Evolutionary conservation across 208 protist genomes (phyloP).

Genomic region (Naegleria lovaniensis): DNA sequence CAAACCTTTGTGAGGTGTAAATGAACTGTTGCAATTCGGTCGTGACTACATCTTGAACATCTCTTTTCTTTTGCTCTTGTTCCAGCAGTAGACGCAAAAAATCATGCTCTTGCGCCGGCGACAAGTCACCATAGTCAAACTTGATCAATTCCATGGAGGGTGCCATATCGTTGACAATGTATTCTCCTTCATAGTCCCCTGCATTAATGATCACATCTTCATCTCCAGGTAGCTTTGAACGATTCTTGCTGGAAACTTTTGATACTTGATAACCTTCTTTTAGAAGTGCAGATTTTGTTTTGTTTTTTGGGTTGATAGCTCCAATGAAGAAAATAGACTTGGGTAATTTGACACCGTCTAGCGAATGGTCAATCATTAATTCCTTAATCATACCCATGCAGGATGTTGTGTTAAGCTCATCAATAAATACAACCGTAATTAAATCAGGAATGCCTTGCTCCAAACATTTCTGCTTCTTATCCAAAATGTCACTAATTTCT

Average conservation of each 20-base stretch:
- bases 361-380: constrained; percentile 39
- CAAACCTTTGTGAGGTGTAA: background rate
- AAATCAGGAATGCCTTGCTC: constrained; percentile 18
- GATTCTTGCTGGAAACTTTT: background rate
- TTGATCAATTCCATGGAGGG: constrained; percentile 34
- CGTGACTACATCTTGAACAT: background rate
- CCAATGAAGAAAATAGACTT: constrained; percentile 46
- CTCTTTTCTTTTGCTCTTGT: background rate
- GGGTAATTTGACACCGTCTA: constrained; percentile 44
- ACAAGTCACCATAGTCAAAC: constrained; percentile 39
- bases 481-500: constrained; percentile 18
- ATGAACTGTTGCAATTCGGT: background rate
- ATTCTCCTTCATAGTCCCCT: background rate
- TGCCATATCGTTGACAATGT: constrained; percentile 34
- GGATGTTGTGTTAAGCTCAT: constrained; percentile 46
- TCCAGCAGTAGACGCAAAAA: constrained; percentile 35
- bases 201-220: background rate
- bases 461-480: background rate
- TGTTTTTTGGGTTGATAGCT: constrained; percentile 46
- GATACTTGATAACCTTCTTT: background rate
- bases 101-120: constrained; percentile 30
- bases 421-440: constrained; percentile 42
- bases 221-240: background rate
- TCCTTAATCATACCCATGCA: constrained; percentile 45
- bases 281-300: background rate